A percentile compares a stretch with the other conserved stretches of the same genome.
These are phyloP conservation scores for Pleurotus eryngii DNA, from an alignment of 768 basidiomycete genomes.

Conservation along the genomic window DNA sequence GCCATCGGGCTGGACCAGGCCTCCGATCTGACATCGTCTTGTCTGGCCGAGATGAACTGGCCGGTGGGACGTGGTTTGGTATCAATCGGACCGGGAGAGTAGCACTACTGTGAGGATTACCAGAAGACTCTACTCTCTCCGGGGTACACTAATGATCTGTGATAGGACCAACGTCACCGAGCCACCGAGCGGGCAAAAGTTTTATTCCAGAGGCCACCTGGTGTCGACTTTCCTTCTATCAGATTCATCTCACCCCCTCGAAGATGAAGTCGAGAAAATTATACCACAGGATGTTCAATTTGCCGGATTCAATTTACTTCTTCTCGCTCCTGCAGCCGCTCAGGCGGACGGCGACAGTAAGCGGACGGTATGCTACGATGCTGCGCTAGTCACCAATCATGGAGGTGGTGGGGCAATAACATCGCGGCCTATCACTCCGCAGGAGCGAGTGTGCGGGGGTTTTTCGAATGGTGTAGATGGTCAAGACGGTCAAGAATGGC, in stretches of 20 bases:
- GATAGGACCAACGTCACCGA: slow-evolving; percentile 85
- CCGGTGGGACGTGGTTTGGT: slow-evolving; percentile 85
- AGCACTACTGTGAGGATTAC: slow-evolving; percentile 61
- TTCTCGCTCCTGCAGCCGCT: slow-evolving; percentile 45
- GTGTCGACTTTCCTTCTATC: slow-evolving; percentile 65
- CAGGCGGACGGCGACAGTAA: slow-evolving; percentile 16
- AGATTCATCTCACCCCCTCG: slow-evolving; percentile 41
- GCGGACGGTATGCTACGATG: slow-evolving; percentile 42
- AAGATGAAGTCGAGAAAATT: slow-evolving; percentile 46
- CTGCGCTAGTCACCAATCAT: slow-evolving; percentile 61
- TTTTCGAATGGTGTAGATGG: slow-evolving; percentile 78
- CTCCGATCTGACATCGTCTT: slow-evolving; percentile 39
- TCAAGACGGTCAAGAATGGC: slow-evolving; percentile 61
- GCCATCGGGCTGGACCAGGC: slow-evolving; percentile 22
- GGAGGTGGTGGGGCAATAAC: slow-evolving; percentile 64
- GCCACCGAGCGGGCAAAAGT: slow-evolving; percentile 41
- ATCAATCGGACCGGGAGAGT: slow-evolving; percentile 61
- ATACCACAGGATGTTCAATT: slow-evolving; percentile 48
- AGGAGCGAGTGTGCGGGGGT: slow-evolving; percentile 51
- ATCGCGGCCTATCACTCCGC: slow-evolving; percentile 46
- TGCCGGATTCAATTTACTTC: slow-evolving; percentile 80
- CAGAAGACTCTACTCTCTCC: slow-evolving; percentile 8
- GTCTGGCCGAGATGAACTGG: slow-evolving; percentile 70
- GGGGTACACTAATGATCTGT: slow-evolving; percentile 15
- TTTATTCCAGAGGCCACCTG: slow-evolving; percentile 66